These are phyloP conservation scores for Amorphotheca resinae DNA, from an alignment of 495 filamentous ascomycete species.

Conservation along the genomic window DNA sequence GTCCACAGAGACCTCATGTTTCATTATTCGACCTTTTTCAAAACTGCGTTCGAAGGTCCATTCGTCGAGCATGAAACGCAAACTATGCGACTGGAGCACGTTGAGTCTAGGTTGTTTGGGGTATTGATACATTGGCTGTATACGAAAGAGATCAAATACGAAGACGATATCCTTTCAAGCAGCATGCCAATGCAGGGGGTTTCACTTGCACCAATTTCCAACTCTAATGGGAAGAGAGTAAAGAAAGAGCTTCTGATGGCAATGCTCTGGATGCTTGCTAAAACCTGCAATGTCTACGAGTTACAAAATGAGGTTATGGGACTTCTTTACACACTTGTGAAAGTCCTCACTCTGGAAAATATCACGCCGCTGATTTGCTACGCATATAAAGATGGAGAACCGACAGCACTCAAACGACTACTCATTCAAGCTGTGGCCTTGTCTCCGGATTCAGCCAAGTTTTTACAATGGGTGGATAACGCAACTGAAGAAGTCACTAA, in stretches of 20 bases:
- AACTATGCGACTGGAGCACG: neutral
- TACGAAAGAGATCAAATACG: neutral
- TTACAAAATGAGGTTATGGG: neutral
- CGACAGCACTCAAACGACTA: too few relatives aligned
- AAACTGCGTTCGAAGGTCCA: neutral
- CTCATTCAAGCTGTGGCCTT: too few relatives aligned
- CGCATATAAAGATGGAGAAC: too few relatives aligned
- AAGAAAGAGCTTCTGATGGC: neutral
- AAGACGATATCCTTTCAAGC: neutral
- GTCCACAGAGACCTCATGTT: neutral
- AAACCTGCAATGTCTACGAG: neutral
- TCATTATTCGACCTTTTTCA: slow-evolving; percentile 1
- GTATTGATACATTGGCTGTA: slow-evolving; percentile 2
- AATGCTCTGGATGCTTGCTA: neutral
- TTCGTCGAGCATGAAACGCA: slow-evolving; percentile 1
- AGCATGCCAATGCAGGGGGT: neutral
- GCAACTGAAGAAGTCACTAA: too few relatives aligned
- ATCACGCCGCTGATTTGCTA: too few relatives aligned
- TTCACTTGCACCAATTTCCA: too few relatives aligned
- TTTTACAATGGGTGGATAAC: too few relatives aligned
- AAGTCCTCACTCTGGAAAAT: too few relatives aligned
- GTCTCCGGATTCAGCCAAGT: too few relatives aligned
- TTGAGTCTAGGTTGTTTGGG: neutral
- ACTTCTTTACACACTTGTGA: too few relatives aligned
- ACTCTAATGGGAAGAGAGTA: too few relatives aligned